Evolutionary conservation across 2,329 filamentous ascomycete species (phyloP).

Genomic region (Colletotrichum sidae): DNA sequence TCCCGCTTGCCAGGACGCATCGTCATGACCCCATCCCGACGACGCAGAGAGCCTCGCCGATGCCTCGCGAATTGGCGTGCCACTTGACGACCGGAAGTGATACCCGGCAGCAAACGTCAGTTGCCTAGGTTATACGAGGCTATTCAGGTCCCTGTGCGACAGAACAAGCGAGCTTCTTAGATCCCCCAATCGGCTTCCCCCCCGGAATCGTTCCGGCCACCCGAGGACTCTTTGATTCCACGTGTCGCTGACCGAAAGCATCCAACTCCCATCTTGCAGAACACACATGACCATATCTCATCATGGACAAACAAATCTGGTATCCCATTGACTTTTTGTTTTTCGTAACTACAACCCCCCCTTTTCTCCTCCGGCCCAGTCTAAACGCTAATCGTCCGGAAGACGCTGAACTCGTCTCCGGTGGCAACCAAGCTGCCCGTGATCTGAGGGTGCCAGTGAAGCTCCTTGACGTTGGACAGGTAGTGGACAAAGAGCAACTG

Average conservation of each 20-base stretch:
- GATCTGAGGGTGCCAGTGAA: constrained; percentile 98
- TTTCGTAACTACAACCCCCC: background rate
- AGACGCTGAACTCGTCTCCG: constrained; percentile 87
- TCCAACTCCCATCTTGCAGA: background rate
- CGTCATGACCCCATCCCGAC: background rate
- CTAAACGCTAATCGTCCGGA: constrained; percentile 86
- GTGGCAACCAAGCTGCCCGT: constrained; percentile 90
- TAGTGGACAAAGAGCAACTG: constrained; percentile 98
- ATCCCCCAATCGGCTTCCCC: constrained; percentile 10
- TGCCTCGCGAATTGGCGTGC: constrained; percentile 2
- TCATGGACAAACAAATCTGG: constrained; percentile 32
- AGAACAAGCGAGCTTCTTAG: background rate
- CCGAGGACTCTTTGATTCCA: constrained; percentile 6
- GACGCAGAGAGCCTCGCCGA: background rate
- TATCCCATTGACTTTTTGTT: constrained; percentile 39
- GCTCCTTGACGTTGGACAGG: constrained; percentile 92
- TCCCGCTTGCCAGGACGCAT: too few species aligned
- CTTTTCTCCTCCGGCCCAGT: constrained; percentile 8
- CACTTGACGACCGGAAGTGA: constrained; percentile 23
- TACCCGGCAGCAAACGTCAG: constrained; percentile 19
- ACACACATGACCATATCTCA: constrained; percentile 2
- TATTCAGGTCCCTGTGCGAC: constrained; percentile 12
- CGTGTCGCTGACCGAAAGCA: constrained; percentile 3
- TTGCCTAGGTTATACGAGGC: constrained; percentile 11
- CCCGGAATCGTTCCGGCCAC: background rate